phyloP scores from a whole-genome alignment of 805 yeast genomes.

The Sungouiozyma ichnusensis region DNA sequence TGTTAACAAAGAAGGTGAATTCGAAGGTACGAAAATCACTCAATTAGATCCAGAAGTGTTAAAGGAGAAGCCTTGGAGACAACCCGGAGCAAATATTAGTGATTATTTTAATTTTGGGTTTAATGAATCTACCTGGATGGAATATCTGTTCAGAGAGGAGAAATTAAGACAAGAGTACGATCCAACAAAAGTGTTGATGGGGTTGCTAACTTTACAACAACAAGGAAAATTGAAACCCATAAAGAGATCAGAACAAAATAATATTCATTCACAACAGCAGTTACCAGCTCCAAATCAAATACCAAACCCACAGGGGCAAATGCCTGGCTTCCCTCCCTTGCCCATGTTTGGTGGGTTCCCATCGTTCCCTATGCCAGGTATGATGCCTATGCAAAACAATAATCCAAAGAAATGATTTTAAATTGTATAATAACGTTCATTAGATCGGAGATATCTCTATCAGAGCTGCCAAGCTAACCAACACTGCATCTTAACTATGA shows the following conservation, averaged over 20 bases:
- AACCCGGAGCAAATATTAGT: slow-evolving; percentile 89
- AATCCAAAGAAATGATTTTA: slow-evolving; percentile 1
- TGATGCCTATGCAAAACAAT: slow-evolving; percentile 29
- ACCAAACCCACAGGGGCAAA: neutral
- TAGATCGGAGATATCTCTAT: too few species aligned
- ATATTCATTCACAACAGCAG: slow-evolving; percentile 5
- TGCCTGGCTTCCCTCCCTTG: slow-evolving; percentile 23
- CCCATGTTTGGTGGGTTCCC: slow-evolving; percentile 30
- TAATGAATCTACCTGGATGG: slow-evolving; percentile 93
- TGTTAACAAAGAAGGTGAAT: slow-evolving; percentile 25
- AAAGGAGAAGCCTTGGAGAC: slow-evolving; percentile 96
- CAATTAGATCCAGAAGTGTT: slow-evolving; percentile 68
- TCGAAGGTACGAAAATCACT: slow-evolving; percentile 75
- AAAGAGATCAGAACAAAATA: slow-evolving; percentile 16
- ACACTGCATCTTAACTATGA: too few species aligned
- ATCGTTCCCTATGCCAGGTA: slow-evolving; percentile 29
- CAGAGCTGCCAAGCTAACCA: too few species aligned
- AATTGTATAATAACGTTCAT: too few species aligned
- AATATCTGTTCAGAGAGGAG: slow-evolving; percentile 83
- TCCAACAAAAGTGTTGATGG: slow-evolving; percentile 68
- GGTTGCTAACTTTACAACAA: slow-evolving; percentile 28
- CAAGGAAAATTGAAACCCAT: slow-evolving; percentile 35
- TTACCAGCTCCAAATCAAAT: neutral
- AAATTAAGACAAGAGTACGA: slow-evolving; percentile 68
- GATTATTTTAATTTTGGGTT: slow-evolving; percentile 96